Evolutionary conservation across 2,329 filamentous ascomycete species (phyloP).

Genomic region (Paracamarosporium sp.): DNA sequence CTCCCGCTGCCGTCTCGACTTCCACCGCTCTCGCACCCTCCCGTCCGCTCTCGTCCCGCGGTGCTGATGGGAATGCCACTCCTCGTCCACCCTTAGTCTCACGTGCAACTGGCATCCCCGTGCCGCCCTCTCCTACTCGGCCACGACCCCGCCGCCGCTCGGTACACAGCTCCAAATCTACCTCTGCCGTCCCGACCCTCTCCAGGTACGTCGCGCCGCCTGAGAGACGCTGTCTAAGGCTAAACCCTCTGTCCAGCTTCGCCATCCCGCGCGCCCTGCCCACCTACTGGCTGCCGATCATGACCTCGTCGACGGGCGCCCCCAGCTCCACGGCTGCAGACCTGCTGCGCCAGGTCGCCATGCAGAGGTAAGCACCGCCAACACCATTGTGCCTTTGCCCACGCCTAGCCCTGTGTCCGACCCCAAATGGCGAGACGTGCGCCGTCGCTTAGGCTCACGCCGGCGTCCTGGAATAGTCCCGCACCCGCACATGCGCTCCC

Average conservation of each 20-base stretch:
- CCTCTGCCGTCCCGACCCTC: constrained; percentile 54
- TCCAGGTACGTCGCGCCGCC: constrained; percentile 42
- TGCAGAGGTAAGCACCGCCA: constrained; percentile 62
- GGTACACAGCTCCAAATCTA: constrained; percentile 45
- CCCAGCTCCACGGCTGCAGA: constrained; percentile 62
- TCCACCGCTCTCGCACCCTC: background rate
- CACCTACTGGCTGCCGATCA: constrained; percentile 35
- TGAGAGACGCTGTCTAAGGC: background rate
- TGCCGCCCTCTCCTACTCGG: constrained; percentile 27
- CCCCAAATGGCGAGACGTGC: background rate
- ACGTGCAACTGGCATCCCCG: constrained; percentile 34
- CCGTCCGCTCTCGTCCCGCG: background rate
- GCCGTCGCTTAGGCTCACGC: constrained; percentile 23
- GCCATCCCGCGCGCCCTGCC: constrained; percentile 36
- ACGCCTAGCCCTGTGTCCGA: background rate
- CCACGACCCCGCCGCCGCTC: constrained; percentile 28
- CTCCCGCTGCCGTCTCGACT: constrained; percentile 16
- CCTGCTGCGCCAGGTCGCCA: constrained; percentile 64
- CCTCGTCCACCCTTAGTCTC: constrained; percentile 40
- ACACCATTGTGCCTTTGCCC: background rate
- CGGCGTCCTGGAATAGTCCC: constrained; percentile 30
- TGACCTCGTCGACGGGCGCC: constrained; percentile 45
- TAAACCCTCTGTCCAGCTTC: constrained; percentile 41
- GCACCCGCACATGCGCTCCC: constrained; percentile 15
- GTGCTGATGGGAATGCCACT: constrained; percentile 33